These are phyloP conservation scores for Serendipita vermifera DNA, from an alignment of 768 basidiomycete species.

Conservation along the genomic window DNA sequence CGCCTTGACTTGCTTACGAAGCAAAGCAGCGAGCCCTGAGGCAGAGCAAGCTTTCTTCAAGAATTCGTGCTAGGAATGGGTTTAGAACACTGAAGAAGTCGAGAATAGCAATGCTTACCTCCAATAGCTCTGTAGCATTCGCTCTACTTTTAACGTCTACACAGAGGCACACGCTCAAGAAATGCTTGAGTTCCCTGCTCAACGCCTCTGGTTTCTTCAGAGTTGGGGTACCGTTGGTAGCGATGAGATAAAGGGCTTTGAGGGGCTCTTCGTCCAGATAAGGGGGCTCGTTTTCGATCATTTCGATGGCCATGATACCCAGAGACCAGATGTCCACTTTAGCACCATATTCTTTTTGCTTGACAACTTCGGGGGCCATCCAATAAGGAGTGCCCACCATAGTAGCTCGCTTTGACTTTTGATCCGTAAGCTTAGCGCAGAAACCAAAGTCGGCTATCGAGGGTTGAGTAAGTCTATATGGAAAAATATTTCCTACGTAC, in stretches of 20 bases:
- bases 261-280: slow-evolving; percentile 92
- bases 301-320: slow-evolving; percentile 97
- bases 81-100: slow-evolving; percentile 5
- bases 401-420: slow-evolving; percentile 94
- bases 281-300: slow-evolving; percentile 97
- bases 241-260: slow-evolving; percentile 88
- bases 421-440: slow-evolving; percentile 89
- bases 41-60: slow-evolving; percentile 76
- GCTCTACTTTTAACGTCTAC: slow-evolving; percentile 92
- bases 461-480: neutral
- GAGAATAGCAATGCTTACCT: slow-evolving; percentile 37
- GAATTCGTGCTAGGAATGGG: slow-evolving; percentile 68
- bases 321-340: slow-evolving; percentile 97
- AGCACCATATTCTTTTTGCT: slow-evolving; percentile 92
- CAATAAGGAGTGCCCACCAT: slow-evolving; percentile 98
- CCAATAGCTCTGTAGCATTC: slow-evolving; percentile 68
- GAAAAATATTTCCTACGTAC: slow-evolving; percentile 35
- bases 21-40: slow-evolving; percentile 69
- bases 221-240: slow-evolving; percentile 96
- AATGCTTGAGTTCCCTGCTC: slow-evolving; percentile 86
- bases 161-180: slow-evolving; percentile 94
- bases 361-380: slow-evolving; percentile 99
- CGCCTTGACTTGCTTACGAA: slow-evolving; percentile 31
- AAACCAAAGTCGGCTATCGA: slow-evolving; percentile 85
- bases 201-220: slow-evolving; percentile 90